Conservation (phyloP, 2,329 filamentous ascomycete genomes). For the Penicillium griseofulvum region DNA sequence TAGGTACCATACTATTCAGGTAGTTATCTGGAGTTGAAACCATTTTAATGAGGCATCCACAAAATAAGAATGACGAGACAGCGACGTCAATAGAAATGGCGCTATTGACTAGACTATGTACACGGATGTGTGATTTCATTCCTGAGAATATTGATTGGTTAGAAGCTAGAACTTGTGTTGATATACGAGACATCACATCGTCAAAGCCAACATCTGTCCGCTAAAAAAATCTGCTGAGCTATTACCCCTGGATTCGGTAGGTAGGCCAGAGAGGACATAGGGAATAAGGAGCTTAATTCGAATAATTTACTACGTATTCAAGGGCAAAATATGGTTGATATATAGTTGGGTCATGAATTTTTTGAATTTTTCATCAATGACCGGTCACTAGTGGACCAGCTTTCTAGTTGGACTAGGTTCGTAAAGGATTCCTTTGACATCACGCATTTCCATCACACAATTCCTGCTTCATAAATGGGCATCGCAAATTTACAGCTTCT, state of each 20-base stretch:
- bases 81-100: not conserved
- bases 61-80: not conserved
- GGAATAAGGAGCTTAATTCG: not conserved
- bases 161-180: not conserved
- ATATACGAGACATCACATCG: not conserved
- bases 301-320: not conserved
- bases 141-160: not conserved
- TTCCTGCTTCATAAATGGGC: conserved; percentile 32
- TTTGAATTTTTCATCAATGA: conserved; percentile 35
- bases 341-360: conserved; percentile 25
- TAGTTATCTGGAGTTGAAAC: not conserved
- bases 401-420: conserved; percentile 31
- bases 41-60: not conserved
- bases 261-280: not conserved
- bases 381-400: conserved; percentile 22
- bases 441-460: conserved; percentile 37
- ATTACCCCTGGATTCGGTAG: no score
- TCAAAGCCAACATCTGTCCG: not conserved
- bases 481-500: conserved; percentile 70
- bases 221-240: not conserved
- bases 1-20: not conserved
- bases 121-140: not conserved
- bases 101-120: no score
- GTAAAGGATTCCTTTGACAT: conserved; percentile 39
- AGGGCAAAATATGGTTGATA: not conserved